These are phyloP conservation scores for Trypethelium eluteriae DNA, from an alignment of 495 filamentous ascomycete genomes.

Conservation along the genomic window DNA sequence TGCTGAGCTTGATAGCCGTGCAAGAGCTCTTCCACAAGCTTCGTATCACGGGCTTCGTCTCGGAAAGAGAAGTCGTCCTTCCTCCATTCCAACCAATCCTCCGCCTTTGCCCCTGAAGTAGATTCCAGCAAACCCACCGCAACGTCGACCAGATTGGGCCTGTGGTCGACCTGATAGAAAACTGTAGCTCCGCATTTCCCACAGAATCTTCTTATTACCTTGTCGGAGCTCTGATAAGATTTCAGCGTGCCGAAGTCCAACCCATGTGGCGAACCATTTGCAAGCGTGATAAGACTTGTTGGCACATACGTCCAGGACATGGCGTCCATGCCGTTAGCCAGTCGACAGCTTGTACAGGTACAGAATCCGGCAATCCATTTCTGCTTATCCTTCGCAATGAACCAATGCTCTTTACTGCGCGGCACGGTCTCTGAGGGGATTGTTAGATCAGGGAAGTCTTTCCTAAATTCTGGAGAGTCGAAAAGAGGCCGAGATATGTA, in stretches of 20 bases:
- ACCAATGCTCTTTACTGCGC: conserved; percentile 36
- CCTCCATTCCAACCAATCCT: conserved; percentile 56
- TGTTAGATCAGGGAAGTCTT: conserved; percentile 46
- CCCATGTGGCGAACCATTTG: conserved; percentile 15
- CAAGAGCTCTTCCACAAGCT: background rate
- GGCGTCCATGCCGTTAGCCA: conserved; percentile 56
- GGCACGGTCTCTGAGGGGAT: conserved; percentile 34
- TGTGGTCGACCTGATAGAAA: conserved; percentile 54
- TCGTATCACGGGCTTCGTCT: conserved; percentile 42
- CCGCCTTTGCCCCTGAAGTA: conserved; percentile 46
- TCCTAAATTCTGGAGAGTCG: conserved; percentile 30
- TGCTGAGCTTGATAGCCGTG: conserved; percentile 2
- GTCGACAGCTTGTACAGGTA: conserved; percentile 55
- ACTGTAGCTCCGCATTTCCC: conserved; percentile 55
- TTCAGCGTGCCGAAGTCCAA: conserved; percentile 46
- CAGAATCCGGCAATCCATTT: conserved; percentile 61
- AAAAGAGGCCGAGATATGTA: conserved; percentile 39
- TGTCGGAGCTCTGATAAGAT: conserved; percentile 47
- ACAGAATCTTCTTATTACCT: conserved; percentile 58
- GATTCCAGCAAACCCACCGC: conserved; percentile 39
- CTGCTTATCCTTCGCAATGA: conserved; percentile 38
- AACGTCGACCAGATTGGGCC: conserved; percentile 57
- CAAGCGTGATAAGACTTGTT: conserved; percentile 49
- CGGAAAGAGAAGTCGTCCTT: conserved; percentile 52
- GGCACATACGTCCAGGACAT: conserved; percentile 64